Evolutionary conservation across 2,329 filamentous ascomycete species (phyloP), one percentile per base, ranked within the genome.

Genomic region (Aspergillus aculeatinus): DNA sequence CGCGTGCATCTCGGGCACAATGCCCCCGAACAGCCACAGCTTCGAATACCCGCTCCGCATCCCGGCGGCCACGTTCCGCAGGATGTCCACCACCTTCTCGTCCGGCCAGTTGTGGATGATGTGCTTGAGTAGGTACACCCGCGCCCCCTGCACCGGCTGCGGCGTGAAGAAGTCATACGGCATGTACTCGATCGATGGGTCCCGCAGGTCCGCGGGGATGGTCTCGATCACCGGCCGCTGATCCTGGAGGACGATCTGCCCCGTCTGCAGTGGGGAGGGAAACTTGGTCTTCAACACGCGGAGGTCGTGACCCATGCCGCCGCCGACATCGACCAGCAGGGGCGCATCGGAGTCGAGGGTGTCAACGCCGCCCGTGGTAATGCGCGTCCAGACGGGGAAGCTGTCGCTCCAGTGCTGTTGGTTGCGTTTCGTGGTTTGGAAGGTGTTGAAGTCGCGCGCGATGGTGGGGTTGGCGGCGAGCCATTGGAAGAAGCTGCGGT

Each of bases 81-180:
- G 48, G 9, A 61, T 61, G 19, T 11, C 1, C 10, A 53, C 4
- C 14, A 51, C 51, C 47, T 59, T 52, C 12, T 63, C 52, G 35
- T 79, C 76, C 0, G 73, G 68, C 65, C 71, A 76, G 62, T 80
- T 74, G 60, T 80, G 78, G 39, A 44, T 44, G 39, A 44, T 67
- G 9, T 65, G 69, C 35, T 75, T 72, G 47, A 79, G 59, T 60
- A 74, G 79, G 53, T 80, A 80, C 4, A 70, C 67, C 9, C 70
- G 71, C 2, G 74, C 72, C 1, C 70, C 67, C 44, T 60, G 47
- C 7, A 67, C 42, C 5, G 60, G 62, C 44, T 66, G 64, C 3
- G 59, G 48, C 1, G 50, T 63, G 5, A 60, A 63, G 6, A 65
- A 55, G 25, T 66, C 63, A 49, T 64, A 44, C 2, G 50, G 48